phyloP scores from a whole-genome alignment of 1,139 yeast species.

The Diutina neorugosa region DNA sequence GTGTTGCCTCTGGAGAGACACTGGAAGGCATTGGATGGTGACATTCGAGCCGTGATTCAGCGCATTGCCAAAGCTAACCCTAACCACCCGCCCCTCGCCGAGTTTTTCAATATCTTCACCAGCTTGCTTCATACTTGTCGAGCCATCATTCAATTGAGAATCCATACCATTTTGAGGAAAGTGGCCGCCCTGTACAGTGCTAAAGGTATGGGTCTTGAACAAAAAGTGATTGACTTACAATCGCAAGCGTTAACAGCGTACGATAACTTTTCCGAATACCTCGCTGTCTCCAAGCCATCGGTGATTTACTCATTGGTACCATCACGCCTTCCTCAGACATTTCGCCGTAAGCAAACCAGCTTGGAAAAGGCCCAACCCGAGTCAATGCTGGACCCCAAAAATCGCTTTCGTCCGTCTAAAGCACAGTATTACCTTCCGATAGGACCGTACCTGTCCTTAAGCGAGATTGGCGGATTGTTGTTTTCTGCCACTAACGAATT shows the following conservation, averaged over 20 bases:
- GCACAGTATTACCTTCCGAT: not conserved
- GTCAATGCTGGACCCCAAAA: not conserved
- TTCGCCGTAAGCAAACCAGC: not conserved
- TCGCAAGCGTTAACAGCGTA: not conserved
- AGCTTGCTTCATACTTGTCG: not conserved
- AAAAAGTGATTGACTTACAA: not conserved
- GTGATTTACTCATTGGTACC: not conserved
- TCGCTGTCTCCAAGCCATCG: not conserved
- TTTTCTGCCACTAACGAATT: not conserved
- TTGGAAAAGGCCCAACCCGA: not conserved
- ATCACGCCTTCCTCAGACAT: not conserved
- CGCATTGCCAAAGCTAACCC: not conserved
- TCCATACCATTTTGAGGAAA: not conserved
- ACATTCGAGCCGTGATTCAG: not conserved
- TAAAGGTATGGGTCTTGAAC: not conserved
- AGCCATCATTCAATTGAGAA: not conserved
- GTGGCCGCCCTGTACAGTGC: not conserved
- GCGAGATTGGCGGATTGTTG: not conserved
- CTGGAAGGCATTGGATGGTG: constrained; percentile 1
- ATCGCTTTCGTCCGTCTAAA: not conserved
- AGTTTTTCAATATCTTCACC: not conserved
- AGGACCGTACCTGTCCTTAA: not conserved
- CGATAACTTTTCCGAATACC: not conserved
- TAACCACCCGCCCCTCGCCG: not conserved
- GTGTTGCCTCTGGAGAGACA: not conserved